Percentiles rank a stretch among this genome's conserved stretches.
Evolutionary conservation across 1,139 yeast species (phyloP).

Genomic region (Diutina ranongensis): DNA sequence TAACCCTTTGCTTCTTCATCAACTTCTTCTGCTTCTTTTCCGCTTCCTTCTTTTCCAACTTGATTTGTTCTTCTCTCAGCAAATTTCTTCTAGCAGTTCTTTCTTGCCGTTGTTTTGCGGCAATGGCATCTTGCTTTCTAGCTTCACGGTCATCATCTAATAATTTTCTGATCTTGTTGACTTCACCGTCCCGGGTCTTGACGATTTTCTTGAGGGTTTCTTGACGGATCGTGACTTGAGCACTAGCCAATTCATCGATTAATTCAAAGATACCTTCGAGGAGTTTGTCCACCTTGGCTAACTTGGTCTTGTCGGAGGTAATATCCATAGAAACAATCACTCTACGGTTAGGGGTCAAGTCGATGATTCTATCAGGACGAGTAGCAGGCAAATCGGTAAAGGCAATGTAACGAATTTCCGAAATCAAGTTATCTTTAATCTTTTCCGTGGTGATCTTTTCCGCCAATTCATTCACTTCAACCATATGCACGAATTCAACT

Average conservation of each 20-base stretch:
- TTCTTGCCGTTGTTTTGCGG: constrained; percentile 56
- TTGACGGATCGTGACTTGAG: constrained; percentile 38
- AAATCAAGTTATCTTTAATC: constrained; percentile 37
- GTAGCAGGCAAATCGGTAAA: constrained; percentile 72
- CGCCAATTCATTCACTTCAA: constrained; percentile 75
- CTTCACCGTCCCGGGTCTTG: constrained; percentile 63
- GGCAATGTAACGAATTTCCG: constrained; percentile 53
- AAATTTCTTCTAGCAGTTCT: constrained; percentile 43
- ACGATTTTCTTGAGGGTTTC: constrained; percentile 70
- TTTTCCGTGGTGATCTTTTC: constrained; percentile 43
- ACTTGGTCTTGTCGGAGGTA: constrained; percentile 33
- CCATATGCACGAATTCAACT: constrained; percentile 71
- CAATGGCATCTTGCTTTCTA: constrained; percentile 51
- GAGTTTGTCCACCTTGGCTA: constrained; percentile 35
- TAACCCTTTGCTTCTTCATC: constrained; percentile 5
- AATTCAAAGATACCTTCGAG: constrained; percentile 40
- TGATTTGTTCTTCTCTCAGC: constrained; percentile 64
- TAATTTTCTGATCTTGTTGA: constrained; percentile 44
- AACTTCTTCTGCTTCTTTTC: constrained; percentile 5
- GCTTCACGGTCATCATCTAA: constrained; percentile 36
- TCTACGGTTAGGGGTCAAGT: constrained; percentile 44
- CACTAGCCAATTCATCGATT: constrained; percentile 40
- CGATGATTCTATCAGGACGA: constrained; percentile 47
- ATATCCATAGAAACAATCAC: constrained; percentile 39
- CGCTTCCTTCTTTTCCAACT: constrained; percentile 17